Percentiles rank a stretch among this genome's conserved stretches.
Conservation (phyloP, 495 filamentous ascomycete species). For the Astrothelium macrocarpum region DNA sequence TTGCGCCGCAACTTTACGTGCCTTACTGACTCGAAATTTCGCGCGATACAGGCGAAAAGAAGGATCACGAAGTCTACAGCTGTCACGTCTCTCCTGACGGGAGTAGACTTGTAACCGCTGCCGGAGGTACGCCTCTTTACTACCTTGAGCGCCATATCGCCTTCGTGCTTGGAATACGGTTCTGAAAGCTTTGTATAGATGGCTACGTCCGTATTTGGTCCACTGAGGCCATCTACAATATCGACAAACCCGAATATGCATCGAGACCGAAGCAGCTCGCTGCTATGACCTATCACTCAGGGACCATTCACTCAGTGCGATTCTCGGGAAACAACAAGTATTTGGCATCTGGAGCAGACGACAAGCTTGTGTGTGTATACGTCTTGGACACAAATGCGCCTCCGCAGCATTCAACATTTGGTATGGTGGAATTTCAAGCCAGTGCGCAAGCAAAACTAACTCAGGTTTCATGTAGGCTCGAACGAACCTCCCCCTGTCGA, state of each 20-base stretch:
- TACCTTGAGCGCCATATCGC: neutral
- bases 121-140: slow-evolving; percentile 57
- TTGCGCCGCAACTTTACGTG: neutral
- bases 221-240: slow-evolving; percentile 80
- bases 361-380: slow-evolving; percentile 97
- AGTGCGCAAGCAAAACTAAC: neutral
- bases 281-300: slow-evolving; percentile 95
- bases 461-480: slow-evolving; percentile 46
- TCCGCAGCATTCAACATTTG: slow-evolving; percentile 62
- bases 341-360: slow-evolving; percentile 91
- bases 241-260: slow-evolving; percentile 49
- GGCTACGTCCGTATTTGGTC: slow-evolving; percentile 97
- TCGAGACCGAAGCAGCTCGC: slow-evolving; percentile 85
- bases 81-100: slow-evolving; percentile 95
- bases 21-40: slow-evolving; percentile 10
- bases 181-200: slow-evolving; percentile 42
- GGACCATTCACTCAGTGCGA: slow-evolving; percentile 91
- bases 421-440: slow-evolving; percentile 37
- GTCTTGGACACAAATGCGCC: slow-evolving; percentile 73
- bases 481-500: slow-evolving; percentile 90
- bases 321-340: slow-evolving; percentile 92
- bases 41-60: slow-evolving; percentile 64
- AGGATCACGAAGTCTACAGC: slow-evolving; percentile 95
- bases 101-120: slow-evolving; percentile 79
- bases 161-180: neutral